phyloP scores from a whole-genome alignment of 1,284 basidiomycete genomes.

The Ceratobasidium papillatum region DNA sequence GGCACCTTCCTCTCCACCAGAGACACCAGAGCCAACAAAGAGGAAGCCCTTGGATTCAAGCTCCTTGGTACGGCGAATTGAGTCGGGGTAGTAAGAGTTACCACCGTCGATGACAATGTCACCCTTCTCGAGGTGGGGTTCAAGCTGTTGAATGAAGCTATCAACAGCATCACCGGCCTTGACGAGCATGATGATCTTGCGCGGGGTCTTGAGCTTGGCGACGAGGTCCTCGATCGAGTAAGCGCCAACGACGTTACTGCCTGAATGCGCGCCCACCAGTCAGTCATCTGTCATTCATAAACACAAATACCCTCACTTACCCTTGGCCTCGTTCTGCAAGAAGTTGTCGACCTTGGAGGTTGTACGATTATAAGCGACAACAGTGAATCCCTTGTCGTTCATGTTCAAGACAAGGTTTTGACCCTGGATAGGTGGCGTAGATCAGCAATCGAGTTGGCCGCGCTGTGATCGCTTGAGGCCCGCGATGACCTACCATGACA shows the following conservation, averaged over 20 bases:
- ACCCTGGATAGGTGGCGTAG: slow-evolving; percentile 62
- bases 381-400: slow-evolving; percentile 99
- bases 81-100: slow-evolving; percentile 99
- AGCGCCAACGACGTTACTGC: slow-evolving; percentile 94
- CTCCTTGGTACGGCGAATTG: slow-evolving; percentile 92
- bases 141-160: slow-evolving; percentile 70
- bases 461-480: slow-evolving; percentile 45
- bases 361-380: slow-evolving; percentile 97
- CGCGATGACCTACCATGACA: slow-evolving; percentile 81
- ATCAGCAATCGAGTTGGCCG: slow-evolving; percentile 40
- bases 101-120: slow-evolving; percentile 99
- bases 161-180: slow-evolving; percentile 82
- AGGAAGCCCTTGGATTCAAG: slow-evolving; percentile 94
- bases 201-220: slow-evolving; percentile 73
- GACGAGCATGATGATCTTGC: slow-evolving; percentile 96
- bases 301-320: slow-evolving; percentile 57
- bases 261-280: slow-evolving; percentile 55
- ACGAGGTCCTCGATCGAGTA: slow-evolving; percentile 90
- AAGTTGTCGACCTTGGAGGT: slow-evolving; percentile 96
- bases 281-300: neutral
- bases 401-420: slow-evolving; percentile 98
- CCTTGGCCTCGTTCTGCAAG: slow-evolving; percentile 97
- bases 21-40: slow-evolving; percentile 99
- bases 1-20: slow-evolving; percentile 99
- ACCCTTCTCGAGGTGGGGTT: slow-evolving; percentile 70